A percentile compares a stretch with the other conserved stretches of the same genome.
phyloP scores from a whole-genome alignment of 345 rosid species.

The Populus tremula region DNA sequence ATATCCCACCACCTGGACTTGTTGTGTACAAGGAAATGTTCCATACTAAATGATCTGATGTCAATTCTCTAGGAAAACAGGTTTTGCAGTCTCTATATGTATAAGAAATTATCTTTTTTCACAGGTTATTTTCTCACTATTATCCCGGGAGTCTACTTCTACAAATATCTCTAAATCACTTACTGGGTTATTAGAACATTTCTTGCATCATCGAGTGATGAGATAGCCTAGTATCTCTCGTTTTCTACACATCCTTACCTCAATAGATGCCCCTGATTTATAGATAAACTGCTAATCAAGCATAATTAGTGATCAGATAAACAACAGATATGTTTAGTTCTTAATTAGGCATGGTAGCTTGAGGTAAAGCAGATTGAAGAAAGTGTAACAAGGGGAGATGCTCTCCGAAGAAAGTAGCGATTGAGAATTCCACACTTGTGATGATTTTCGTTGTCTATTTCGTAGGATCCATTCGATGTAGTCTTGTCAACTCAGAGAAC shows the following conservation, averaged over 20 bases:
- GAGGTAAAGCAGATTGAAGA: neutral
- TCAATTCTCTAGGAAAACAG: neutral
- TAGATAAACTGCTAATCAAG: no score
- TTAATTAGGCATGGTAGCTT: neutral
- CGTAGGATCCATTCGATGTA: neutral
- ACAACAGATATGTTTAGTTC: no score
- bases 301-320: neutral
- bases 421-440: no score
- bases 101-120: no score
- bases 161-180: neutral
- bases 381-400: neutral
- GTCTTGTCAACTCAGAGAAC: slow-evolving; percentile 16
- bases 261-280: no score
- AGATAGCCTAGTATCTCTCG: neutral
- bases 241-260: neutral
- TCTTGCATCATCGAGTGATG: no score
- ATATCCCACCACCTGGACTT: neutral
- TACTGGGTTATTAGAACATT: neutral
- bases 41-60: neutral
- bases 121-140: neutral
- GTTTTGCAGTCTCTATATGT: neutral
- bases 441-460: neutral
- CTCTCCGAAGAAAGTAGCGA: neutral
- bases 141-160: neutral
- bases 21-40: neutral